These are phyloP conservation scores for Fomitopsis pulvina DNA, from an alignment of 768 basidiomycete species.

Conservation along the genomic window DNA sequence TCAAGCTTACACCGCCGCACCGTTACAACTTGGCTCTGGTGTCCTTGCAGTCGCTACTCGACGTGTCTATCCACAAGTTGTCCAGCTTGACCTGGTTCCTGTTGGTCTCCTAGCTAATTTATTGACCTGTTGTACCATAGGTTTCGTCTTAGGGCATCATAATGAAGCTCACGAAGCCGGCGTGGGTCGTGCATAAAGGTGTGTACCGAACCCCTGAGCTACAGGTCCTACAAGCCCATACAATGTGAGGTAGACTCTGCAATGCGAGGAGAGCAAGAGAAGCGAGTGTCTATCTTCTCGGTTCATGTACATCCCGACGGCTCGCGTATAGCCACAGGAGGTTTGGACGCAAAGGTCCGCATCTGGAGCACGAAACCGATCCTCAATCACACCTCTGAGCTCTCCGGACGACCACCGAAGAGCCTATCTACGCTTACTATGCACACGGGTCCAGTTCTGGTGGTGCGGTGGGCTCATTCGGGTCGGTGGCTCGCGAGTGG, in stretches of 20 bases:
- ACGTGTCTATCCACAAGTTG: too few species aligned
- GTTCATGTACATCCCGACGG: constrained; percentile 94
- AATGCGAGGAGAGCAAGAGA: constrained; percentile 57
- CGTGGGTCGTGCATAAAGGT: constrained; percentile 84
- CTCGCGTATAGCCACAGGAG: constrained; percentile 94
- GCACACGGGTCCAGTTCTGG: constrained; percentile 91
- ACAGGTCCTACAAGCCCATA: background rate
- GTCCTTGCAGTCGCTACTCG: too few species aligned
- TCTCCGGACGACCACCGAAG: constrained; percentile 71
- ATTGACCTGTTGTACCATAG: background rate
- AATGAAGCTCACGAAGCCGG: constrained; percentile 86
- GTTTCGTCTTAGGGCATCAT: background rate
- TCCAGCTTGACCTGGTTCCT: too few species aligned
- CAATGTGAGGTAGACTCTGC: constrained; percentile 27
- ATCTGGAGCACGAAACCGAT: constrained; percentile 98
- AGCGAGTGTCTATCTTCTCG: constrained; percentile 83
- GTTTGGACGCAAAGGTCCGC: constrained; percentile 90
- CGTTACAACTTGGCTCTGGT: too few species aligned
- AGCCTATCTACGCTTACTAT: constrained; percentile 85
- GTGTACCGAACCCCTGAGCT: constrained; percentile 14
- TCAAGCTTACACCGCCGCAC: too few species aligned
- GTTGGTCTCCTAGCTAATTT: background rate
- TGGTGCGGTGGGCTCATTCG: constrained; percentile 90
- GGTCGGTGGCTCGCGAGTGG: constrained; percentile 94
- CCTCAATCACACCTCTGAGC: constrained; percentile 62